phyloP scores from a whole-genome alignment of 345 rosid species.

The Hevea brasiliensis region DNA sequence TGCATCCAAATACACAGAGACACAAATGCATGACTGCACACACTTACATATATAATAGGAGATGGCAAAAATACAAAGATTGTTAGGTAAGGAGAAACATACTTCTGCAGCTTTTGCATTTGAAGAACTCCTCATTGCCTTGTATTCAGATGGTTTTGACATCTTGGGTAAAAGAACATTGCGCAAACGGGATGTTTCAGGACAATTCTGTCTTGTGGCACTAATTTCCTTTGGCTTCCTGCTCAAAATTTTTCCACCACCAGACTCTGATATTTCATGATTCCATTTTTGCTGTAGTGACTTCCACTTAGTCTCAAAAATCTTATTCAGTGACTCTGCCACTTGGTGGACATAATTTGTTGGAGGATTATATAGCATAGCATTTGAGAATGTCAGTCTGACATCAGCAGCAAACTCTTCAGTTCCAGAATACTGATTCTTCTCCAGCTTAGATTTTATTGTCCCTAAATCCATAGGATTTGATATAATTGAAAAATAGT shows the following conservation, averaged over 20 bases:
- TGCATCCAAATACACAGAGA: neutral
- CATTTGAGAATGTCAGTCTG: slow-evolving; percentile 74
- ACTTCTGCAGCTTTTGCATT: slow-evolving; percentile 36
- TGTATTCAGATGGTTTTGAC: slow-evolving; percentile 32
- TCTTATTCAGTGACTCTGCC: slow-evolving; percentile 45
- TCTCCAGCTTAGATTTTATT: slow-evolving; percentile 52
- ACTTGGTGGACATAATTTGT: slow-evolving; percentile 48
- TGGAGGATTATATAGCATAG: slow-evolving; percentile 77
- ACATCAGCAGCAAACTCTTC: slow-evolving; percentile 89
- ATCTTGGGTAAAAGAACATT: slow-evolving; percentile 31
- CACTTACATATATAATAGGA: neutral
- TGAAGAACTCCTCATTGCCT: slow-evolving; percentile 20
- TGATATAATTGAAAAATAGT: slow-evolving; percentile 66
- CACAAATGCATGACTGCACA: neutral
- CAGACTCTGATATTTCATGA: slow-evolving; percentile 17
- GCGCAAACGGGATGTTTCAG: slow-evolving; percentile 38
- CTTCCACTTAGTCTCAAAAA: slow-evolving; percentile 70
- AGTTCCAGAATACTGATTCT: slow-evolving; percentile 37
- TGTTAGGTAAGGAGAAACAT: slow-evolving; percentile 19
- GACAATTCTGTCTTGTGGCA: slow-evolving; percentile 34
- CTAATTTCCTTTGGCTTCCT: slow-evolving; percentile 28
- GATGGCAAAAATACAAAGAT: neutral
- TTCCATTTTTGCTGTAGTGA: slow-evolving; percentile 50
- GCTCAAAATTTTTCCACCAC: slow-evolving; percentile 19
- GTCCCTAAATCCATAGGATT: slow-evolving; percentile 94